Base-by-base conservation (phyloP, 495 filamentous ascomycete genomes). In the Letharia columbiana region DNA sequence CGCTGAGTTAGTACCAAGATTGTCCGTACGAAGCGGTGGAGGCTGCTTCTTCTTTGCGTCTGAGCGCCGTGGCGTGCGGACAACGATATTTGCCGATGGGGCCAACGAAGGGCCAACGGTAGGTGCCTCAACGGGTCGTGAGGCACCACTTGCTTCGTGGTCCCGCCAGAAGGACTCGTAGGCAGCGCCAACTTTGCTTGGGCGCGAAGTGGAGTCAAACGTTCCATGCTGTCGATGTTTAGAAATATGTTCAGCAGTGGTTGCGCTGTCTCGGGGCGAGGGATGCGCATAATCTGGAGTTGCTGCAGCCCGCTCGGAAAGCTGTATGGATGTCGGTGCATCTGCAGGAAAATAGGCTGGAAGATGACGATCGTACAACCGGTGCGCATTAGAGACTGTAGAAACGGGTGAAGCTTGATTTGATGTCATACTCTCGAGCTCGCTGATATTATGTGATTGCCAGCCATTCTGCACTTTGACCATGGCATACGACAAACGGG, bases 401-500 rank as follows among this genome's bases (percentile, higher is more conserved):
- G 82, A 84, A n/a, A 79, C 76, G 3, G 86, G 83, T 9, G 84
- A 85, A 41, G 74, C 78, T 49, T 78, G 82, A 64, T 87, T 85
- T 5, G 87, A 86, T 31, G 87, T 81, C 35, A 88, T 77, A 18
- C 84, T 79, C 71, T 92, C 87, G n/a, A 89, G 79, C 67, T 92
- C 85, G 58, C 86, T 83, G 63, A 89, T 81, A 39, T 81, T 82
- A 67, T 84, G 84, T 17, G 83, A 81, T 77, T 93, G 86, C 82
- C 90, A 91, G 61, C 89, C 90, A 73, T 94, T 86, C 75, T 93
- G 87, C 49, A 97, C 87, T 74, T 96, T 96, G 70, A 92, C 83
- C 78, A 93, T 90, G 45, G 91, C 91, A 74, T 96, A 95, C 9
- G 90, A 89, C 17, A 97, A 79, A 61, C 91, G 88, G 10, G 90